Conservation (phyloP, 2,329 filamentous ascomycete genomes). For the Ceratocystis huliohia region DNA sequence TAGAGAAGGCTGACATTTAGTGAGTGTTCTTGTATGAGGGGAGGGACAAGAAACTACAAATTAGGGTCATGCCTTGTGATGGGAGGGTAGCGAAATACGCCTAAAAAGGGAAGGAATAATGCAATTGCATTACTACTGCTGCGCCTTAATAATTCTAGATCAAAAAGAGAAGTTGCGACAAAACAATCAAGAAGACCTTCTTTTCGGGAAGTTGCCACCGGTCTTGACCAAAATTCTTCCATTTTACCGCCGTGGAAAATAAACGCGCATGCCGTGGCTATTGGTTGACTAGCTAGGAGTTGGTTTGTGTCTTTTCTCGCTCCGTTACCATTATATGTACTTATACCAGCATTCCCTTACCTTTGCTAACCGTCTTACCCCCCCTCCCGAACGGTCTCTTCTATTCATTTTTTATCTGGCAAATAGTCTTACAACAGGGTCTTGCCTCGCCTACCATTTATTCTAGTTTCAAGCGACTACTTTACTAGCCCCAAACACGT, state of each 20-base stretch:
- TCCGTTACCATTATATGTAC: too few relatives aligned
- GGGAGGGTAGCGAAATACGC: neutral
- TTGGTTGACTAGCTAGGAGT: too few relatives aligned
- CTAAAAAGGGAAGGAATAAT: constrained; percentile 1
- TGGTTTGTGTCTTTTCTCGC: too few relatives aligned
- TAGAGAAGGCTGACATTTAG: neutral
- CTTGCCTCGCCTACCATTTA: neutral
- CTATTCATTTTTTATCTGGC: too few relatives aligned
- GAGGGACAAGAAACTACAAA: neutral
- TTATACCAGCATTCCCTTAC: too few relatives aligned
- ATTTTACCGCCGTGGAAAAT: too few relatives aligned
- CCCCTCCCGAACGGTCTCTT: too few relatives aligned
- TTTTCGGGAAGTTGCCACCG: neutral
- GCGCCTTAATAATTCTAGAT: neutral
- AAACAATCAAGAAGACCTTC: neutral
- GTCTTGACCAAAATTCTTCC: too few relatives aligned
- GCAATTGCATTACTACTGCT: neutral
- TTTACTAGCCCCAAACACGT: neutral
- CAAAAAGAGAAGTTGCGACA: neutral
- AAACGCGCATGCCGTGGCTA: too few relatives aligned
- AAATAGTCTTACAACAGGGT: neutral
- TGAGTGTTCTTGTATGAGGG: neutral
- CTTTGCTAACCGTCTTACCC: too few relatives aligned
- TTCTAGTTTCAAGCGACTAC: neutral
- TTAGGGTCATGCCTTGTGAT: neutral